A percentile compares a stretch with the other conserved stretches of the same genome.
Evolutionary conservation across 306 rosid genomes (phyloP).

Genomic region (Coriaria nepalensis): DNA sequence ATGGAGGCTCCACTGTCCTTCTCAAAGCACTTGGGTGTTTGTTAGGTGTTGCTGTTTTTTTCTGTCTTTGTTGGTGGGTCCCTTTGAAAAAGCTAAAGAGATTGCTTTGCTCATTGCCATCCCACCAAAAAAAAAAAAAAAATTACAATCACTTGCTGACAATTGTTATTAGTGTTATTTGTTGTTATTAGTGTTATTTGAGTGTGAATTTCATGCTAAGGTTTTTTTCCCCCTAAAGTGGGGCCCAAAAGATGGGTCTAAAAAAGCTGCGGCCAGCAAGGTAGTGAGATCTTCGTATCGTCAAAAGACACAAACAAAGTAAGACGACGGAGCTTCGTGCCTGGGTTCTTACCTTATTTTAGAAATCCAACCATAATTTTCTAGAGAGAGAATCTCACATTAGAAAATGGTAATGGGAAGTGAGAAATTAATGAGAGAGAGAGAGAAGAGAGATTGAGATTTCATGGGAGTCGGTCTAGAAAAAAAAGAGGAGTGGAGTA

Average conservation of each 20-base stretch:
- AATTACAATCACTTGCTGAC: too few relatives aligned
- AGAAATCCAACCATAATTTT: slow-evolving; percentile 17
- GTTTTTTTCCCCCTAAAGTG: too few relatives aligned
- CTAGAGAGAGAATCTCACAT: slow-evolving; percentile 19
- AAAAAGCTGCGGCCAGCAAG: slow-evolving; percentile 1
- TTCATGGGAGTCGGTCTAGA: slow-evolving; percentile 42
- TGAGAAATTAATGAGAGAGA: slow-evolving; percentile 3
- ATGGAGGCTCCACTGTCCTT: slow-evolving; percentile 21
- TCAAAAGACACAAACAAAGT: slow-evolving; percentile 23
- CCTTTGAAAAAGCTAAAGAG: slow-evolving; percentile 12
- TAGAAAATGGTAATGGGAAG: not conserved
- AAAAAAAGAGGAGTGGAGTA: slow-evolving; percentile 45
- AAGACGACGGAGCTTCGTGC: slow-evolving; percentile 21
- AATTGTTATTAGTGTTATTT: too few relatives aligned
- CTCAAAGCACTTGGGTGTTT: not conserved
- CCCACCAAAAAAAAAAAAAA: slow-evolving; percentile 9
- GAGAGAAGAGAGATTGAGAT: slow-evolving; percentile 14
- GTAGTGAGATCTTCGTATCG: too few relatives aligned
- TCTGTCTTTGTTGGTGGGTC: slow-evolving; percentile 25
- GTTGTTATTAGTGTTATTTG: too few relatives aligned
- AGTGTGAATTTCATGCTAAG: too few relatives aligned
- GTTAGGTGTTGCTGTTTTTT: slow-evolving; percentile 11
- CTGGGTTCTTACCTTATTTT: slow-evolving; percentile 19
- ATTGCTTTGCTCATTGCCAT: slow-evolving; percentile 23
- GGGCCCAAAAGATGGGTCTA: slow-evolving; percentile 11